Conservation (phyloP, 495 filamentous ascomycete genomes). For the Evansstolkia leycettana region DNA sequence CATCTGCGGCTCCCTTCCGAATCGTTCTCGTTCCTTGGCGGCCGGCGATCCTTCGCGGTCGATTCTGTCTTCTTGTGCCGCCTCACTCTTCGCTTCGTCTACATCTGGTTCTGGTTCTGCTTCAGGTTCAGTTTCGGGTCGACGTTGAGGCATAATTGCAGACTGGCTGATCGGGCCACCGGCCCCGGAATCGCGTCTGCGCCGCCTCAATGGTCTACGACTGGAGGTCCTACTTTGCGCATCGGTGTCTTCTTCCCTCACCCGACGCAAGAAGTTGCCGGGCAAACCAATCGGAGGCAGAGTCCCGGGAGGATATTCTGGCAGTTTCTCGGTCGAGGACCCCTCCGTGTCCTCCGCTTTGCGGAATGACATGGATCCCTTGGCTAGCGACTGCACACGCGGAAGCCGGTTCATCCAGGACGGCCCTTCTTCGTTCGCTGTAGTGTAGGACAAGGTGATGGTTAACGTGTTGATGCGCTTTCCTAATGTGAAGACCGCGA, state of each 20-base stretch:
- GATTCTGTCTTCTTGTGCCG: slow-evolving; percentile 14
- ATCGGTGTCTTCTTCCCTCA: slow-evolving; percentile 61
- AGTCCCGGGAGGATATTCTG: slow-evolving; percentile 62
- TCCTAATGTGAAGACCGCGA: slow-evolving; percentile 95
- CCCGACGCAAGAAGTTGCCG: slow-evolving; percentile 71
- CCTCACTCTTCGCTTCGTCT: slow-evolving; percentile 16
- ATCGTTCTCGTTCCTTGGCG: slow-evolving; percentile 21
- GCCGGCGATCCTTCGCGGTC: slow-evolving; percentile 20
- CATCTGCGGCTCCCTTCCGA: slow-evolving; percentile 29
- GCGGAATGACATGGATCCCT: slow-evolving; percentile 71
- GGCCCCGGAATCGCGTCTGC: slow-evolving; percentile 58
- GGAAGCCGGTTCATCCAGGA: slow-evolving; percentile 93
- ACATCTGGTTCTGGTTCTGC: slow-evolving; percentile 26
- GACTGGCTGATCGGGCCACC: slow-evolving; percentile 87
- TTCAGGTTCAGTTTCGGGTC: slow-evolving; percentile 18
- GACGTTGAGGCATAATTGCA: slow-evolving; percentile 67
- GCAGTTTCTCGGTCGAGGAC: slow-evolving; percentile 48
- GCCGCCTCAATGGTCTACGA: slow-evolving; percentile 46
- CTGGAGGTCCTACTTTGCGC: slow-evolving; percentile 44
- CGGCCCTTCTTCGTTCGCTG: slow-evolving; percentile 77
- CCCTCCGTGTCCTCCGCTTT: slow-evolving; percentile 41
- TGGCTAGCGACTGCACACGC: slow-evolving; percentile 70
- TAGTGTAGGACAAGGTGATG: slow-evolving; percentile 90
- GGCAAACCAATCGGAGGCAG: slow-evolving; percentile 66
- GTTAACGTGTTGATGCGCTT: slow-evolving; percentile 97